phyloP scores from a whole-genome alignment of 768 basidiomycete species.

The Rhizopogon vulgaris region DNA sequence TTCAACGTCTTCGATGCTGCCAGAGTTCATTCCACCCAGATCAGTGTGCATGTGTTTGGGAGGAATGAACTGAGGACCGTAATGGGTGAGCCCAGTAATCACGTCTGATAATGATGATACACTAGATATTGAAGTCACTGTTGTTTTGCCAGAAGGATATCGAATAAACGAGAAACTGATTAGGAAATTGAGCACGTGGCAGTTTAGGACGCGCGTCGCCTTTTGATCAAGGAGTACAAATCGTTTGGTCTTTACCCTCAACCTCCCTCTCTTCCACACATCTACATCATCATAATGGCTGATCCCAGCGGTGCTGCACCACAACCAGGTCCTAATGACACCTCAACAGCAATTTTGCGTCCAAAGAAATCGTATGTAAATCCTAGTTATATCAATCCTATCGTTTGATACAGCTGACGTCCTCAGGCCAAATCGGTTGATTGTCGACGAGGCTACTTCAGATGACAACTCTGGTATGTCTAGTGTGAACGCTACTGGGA shows the following conservation, averaged over 20 bases:
- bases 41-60: too few species aligned
- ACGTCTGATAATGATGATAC: too few species aligned
- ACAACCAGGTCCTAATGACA: conserved; percentile 83
- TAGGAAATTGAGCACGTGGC: conserved; percentile 7
- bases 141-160: conserved; percentile 4
- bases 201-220: conserved; percentile 27
- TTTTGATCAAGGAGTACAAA: conserved; percentile 2
- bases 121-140: too few species aligned
- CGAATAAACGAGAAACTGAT: conserved; percentile 6
- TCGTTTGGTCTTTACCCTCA: conserved; percentile 6
- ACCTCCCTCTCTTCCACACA: conserved; percentile 4
- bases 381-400: too few species aligned
- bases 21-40: too few species aligned
- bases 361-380: conserved; percentile 92
- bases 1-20: too few species aligned
- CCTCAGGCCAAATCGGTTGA: conserved; percentile 88
- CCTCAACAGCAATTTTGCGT: conserved; percentile 91
- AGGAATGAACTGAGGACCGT: too few species aligned
- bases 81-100: too few species aligned
- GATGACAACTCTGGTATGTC: conserved; percentile 92
- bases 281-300: conserved; percentile 40
- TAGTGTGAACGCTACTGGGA: not conserved
- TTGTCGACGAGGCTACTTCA: conserved; percentile 88
- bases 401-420: conserved; percentile 8
- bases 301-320: conserved; percentile 82